Percentiles rank a stretch among this genome's conserved stretches.
Conservation (phyloP, 148 eudicot species). For the Rhododendron vialii region DNA sequence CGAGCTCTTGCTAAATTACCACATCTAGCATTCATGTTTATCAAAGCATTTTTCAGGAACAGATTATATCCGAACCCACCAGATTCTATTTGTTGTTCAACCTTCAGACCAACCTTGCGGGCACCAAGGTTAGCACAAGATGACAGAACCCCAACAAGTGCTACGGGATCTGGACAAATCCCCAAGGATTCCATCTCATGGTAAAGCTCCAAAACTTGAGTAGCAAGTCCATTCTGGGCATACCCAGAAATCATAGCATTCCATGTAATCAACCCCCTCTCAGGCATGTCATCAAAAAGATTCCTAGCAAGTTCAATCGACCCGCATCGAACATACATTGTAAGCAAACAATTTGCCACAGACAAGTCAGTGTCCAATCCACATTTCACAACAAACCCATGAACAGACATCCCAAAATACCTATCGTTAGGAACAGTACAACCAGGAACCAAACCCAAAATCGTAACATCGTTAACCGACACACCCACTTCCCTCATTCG, state of each 20-base stretch:
- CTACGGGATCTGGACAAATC: constrained; percentile 53
- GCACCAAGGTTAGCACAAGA: constrained; percentile 82
- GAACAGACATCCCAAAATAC: constrained; percentile 49
- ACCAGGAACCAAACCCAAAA: constrained; percentile 66
- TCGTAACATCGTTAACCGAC: constrained; percentile 44
- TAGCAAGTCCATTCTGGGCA: constrained; percentile 65
- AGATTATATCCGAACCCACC: constrained; percentile 37
- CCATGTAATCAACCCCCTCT: constrained; percentile 68
- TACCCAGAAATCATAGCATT: constrained; percentile 85
- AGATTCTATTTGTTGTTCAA: constrained; percentile 47
- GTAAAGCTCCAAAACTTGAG: constrained; percentile 59
- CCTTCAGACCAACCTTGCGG: constrained; percentile 43
- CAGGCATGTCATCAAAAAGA: constrained; percentile 51
- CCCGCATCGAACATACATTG: constrained; percentile 67
- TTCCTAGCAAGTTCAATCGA: constrained; percentile 43
- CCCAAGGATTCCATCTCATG: constrained; percentile 37
- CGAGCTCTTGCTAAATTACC: constrained; percentile 67
- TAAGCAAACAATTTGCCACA: constrained; percentile 61
- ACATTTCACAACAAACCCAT: constrained; percentile 41
- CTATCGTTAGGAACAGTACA: constrained; percentile 39
- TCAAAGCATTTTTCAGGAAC: constrained; percentile 51
- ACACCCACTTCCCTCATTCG: constrained; percentile 49
- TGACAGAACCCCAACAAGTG: constrained; percentile 68
- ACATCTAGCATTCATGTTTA: constrained; percentile 76
- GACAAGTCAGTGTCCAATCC: constrained; percentile 45